Evolutionary conservation across 441 rosid species (phyloP), one percentile per base, ranked within the genome.

Genomic region (Pelargonium fulgidum): DNA sequence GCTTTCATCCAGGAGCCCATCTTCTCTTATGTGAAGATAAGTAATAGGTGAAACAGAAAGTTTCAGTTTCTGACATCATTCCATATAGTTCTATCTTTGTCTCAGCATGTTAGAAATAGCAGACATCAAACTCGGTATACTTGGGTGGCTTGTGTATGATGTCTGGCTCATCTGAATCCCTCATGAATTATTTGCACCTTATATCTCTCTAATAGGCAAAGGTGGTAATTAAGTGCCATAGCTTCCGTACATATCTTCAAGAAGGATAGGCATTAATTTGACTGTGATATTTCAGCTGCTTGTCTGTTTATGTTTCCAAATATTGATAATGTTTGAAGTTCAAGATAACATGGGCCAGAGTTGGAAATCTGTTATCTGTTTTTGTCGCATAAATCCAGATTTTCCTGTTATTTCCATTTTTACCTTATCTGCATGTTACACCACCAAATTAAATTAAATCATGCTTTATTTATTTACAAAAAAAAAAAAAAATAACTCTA

Each of bases 241-340:
- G 8, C 42, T 7, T 39, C 42, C 42, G 42, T 7, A 39, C n/a
- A 45, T 12, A 45, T 45, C 50, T 45, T 45, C 50, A 45, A 45
- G 13, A 2, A 12, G 50, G 13, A 11, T 2, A 0, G 48, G 10
- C n/a, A 45, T 45, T 10, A 45, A 45, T 45, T 61, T 22, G 14
- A 24, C 64, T 24, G n/a, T 45, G 36, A 61, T 61, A 61, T 61
- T 12, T 61, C 64, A 22, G 36, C 64, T 61, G 64, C 39, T 61
- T 61, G 39, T 61, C 64, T 22, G 64, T 10, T 59, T 24, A 59
- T 59, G 36, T 61, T 22, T 58, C 36, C 13, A 22, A 11, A n/a
- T 61, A 12, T 24, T 9, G 12, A 24, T 22, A 20, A 22, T 20
- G 64, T 39, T 39, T 39, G 42, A 39, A 39, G 64, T 61, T 61